phyloP scores from a whole-genome alignment of 352 stramenopile species.

The Pelagophyceae sp. region DNA sequence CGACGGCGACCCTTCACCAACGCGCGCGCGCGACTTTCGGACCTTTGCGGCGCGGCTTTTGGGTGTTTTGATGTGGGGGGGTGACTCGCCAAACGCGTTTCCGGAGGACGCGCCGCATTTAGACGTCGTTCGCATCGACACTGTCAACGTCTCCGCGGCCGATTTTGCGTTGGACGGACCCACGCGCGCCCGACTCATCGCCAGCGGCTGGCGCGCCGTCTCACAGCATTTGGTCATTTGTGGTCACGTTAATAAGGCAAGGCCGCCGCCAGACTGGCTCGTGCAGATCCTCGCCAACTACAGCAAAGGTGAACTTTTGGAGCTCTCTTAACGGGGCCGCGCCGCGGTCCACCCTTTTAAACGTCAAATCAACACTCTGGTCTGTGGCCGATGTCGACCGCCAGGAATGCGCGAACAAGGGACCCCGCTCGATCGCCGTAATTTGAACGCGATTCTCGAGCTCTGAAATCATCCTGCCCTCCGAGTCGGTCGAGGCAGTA shows the following conservation, averaged over 20 bases:
- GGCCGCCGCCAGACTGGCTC: background rate
- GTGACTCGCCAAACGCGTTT: background rate
- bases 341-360: too few species aligned
- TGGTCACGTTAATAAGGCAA: background rate
- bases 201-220: background rate
- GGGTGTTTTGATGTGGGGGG: background rate
- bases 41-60: too few species aligned
- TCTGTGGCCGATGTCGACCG: too few species aligned
- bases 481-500: too few species aligned
- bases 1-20: too few species aligned
- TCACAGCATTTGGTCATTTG: background rate
- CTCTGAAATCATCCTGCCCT: too few species aligned
- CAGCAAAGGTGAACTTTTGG: background rate
- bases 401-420: too few species aligned
- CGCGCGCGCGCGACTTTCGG: too few species aligned
- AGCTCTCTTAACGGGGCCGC: too few species aligned
- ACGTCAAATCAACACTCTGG: too few species aligned
- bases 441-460: too few species aligned
- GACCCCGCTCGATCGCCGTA: too few species aligned
- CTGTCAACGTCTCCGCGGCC: background rate
- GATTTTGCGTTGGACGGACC: background rate
- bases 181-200: background rate
- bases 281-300: background rate
- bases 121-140: conserved; percentile 2
- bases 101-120: background rate